Evolutionary conservation across 2,329 filamentous ascomycete species (phyloP), one percentile per base, ranked within the genome.

Genomic region (Hyphodiscus sp.): DNA sequence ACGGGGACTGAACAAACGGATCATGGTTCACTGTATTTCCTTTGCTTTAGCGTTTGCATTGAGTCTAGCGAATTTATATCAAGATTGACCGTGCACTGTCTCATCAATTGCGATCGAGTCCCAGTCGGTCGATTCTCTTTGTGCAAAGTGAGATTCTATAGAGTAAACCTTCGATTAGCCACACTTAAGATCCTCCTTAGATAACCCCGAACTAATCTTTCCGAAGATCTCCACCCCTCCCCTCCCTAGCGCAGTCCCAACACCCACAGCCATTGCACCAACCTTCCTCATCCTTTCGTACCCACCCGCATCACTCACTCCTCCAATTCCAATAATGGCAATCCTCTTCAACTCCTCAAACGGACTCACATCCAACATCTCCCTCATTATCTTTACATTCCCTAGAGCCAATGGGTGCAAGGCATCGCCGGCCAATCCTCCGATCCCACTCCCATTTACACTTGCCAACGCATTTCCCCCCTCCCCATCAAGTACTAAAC

Each of bases 341-440:
- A 91, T 73, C n/a, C 76, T 71, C 10, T 68, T 68, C 47, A 89
- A 68, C 52, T 68, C 54, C 0, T 71, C 63, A 15, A 74, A 63
- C 33, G 70, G 68, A 13, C 51, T 58, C 7, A 38, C 47, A 59
- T 85, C 79, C 16, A 91, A 67, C 69, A 87, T 65, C 19, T 66
- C 68, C 19, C 83, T 70, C n/a, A 92, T 75, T 1, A 80, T 84
- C n/a, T 74, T 74, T 30, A 91, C 87, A 61, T 91, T 92, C 0
- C 88, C 88, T 29, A 92, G 68, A 0, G 87, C 84, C 0, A 92
- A 71, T 0, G 86, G 83, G 68, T 91, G 88, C 44, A 92, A 70
- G 18, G 86, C 78, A 11, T 85, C 77, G 0, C 88, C 88, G 0
- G 85, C 87, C 70, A 91, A 74, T 0, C 87, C 88, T 0, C 87